Conservation (phyloP, 2,329 filamentous ascomycete species). For the Fusarium sp. region DNA sequence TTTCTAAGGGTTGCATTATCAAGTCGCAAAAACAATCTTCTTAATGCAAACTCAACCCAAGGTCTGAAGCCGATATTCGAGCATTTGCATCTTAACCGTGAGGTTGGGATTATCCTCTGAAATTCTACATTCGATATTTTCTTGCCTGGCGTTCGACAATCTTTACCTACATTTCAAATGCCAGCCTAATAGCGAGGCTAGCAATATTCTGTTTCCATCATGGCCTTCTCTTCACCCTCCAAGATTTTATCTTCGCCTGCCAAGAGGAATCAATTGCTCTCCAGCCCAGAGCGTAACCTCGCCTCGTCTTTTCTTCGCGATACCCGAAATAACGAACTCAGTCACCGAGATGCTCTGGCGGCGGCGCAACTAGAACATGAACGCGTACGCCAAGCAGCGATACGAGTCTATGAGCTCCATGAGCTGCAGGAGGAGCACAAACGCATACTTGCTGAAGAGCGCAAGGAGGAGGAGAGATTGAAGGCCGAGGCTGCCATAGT, state of each 20-base stretch:
- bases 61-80: background rate
- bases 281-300: constrained; percentile 59
- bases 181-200: constrained; percentile 35
- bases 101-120: background rate
- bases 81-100: background rate
- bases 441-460: constrained; percentile 57
- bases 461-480: constrained; percentile 59
- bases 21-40: constrained; percentile 33
- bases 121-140: background rate
- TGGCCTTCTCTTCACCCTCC: constrained; percentile 58
- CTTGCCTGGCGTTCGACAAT: background rate
- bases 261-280: constrained; percentile 53
- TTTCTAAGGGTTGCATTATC: constrained; percentile 37
- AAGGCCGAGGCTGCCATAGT: constrained; percentile 57
- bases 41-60: constrained; percentile 17
- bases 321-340: constrained; percentile 69
- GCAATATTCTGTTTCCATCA: constrained; percentile 39
- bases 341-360: constrained; percentile 73
- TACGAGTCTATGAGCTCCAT: constrained; percentile 61
- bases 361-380: constrained; percentile 75
- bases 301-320: constrained; percentile 71
- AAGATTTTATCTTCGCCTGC: constrained; percentile 54
- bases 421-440: constrained; percentile 58
- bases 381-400: constrained; percentile 65
- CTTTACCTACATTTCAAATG: constrained; percentile 29